Conservation (phyloP, 495 filamentous ascomycete genomes). For the Penicillium atrosanguineum region DNA sequence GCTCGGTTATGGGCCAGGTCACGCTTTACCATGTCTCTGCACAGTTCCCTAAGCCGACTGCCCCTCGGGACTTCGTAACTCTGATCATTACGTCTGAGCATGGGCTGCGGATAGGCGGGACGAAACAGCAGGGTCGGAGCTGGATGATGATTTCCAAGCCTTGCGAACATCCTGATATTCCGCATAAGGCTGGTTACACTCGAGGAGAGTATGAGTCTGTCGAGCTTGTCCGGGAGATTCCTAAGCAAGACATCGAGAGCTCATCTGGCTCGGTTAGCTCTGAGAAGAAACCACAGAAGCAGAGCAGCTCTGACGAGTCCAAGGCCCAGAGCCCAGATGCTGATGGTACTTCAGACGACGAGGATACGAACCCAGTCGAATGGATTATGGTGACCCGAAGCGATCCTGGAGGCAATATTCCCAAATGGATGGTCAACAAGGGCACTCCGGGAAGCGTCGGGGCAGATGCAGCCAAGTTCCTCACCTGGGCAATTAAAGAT, state of each 20-base stretch:
- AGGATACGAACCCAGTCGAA: slow-evolving; percentile 69
- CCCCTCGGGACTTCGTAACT: slow-evolving; percentile 83
- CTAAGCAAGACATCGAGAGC: slow-evolving; percentile 23
- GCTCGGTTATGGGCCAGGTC: slow-evolving; percentile 45
- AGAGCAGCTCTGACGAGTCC: background rate
- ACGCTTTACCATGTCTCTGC: slow-evolving; percentile 80
- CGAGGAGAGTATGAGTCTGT: slow-evolving; percentile 88
- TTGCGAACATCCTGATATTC: slow-evolving; percentile 69
- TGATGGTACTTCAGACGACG: slow-evolving; percentile 41
- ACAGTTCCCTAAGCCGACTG: slow-evolving; percentile 84
- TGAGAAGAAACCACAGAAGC: background rate
- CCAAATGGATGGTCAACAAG: slow-evolving; percentile 90
- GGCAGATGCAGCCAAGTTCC: slow-evolving; percentile 76
- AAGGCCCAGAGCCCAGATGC: background rate
- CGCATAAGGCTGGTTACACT: slow-evolving; percentile 65
- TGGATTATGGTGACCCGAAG: slow-evolving; percentile 98
- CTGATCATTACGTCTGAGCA: slow-evolving; percentile 59
- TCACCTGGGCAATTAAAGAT: slow-evolving; percentile 74
- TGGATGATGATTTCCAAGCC: slow-evolving; percentile 88
- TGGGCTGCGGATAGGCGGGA: slow-evolving; percentile 23
- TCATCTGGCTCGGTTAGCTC: slow-evolving; percentile 3
- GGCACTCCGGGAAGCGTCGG: slow-evolving; percentile 84
- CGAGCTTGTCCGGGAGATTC: slow-evolving; percentile 85
- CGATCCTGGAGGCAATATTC: slow-evolving; percentile 89
- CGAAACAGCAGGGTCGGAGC: slow-evolving; percentile 45